Evolutionary conservation across 1,139 yeast species (phyloP), one percentile per base, ranked within the genome.

Genomic region (Hemisphaericaspora xylanilytica): DNA sequence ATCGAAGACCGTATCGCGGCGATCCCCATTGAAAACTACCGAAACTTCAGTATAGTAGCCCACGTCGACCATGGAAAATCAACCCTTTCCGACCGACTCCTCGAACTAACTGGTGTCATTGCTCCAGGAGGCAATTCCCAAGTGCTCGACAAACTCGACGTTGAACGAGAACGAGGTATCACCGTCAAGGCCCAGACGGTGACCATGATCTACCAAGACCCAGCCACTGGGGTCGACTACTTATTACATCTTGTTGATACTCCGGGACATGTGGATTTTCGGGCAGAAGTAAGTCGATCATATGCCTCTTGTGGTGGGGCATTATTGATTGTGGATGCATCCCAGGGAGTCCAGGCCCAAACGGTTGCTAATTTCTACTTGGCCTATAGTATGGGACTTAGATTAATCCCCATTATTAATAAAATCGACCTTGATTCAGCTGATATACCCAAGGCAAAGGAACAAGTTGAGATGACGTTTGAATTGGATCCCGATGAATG

Each of bases 241-340:
- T 61, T 92, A 40, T 65, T 92, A 37, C 97, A 92, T 65, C 67
- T 92, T 33, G 97, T 92, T 34, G 98, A 92, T 60, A 92, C 98
- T 0, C 98, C 98, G 0, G 98, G 98, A 0, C 98, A 92, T 59
- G 98, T 92, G 22, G 98, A 92, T 59, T 92, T 92, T 59, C 67
- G 97, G 39, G 87, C 95, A 7, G 98, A 92, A 54, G 98, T 92
- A 0, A 81, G 95, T 2, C 65, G 97, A 48, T 85, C 96, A 9
- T 89, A 90, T 59, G 97, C 97, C 1, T 85, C 96, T 0, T 92
- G 97, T 67, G 95, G 94, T 28, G 98, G 98, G 10, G 97, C 97
- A 0, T 63, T 92, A 35, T 61, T 92, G 33, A 64, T 92, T 17
- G 96, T 92, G 1, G 98, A 92, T 67, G 97, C 97, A 1, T 75